A percentile compares a stretch with the other conserved stretches of the same genome.
Evolutionary conservation across 1,139 yeast species (phyloP).

Genomic region (Candida smagusa): DNA sequence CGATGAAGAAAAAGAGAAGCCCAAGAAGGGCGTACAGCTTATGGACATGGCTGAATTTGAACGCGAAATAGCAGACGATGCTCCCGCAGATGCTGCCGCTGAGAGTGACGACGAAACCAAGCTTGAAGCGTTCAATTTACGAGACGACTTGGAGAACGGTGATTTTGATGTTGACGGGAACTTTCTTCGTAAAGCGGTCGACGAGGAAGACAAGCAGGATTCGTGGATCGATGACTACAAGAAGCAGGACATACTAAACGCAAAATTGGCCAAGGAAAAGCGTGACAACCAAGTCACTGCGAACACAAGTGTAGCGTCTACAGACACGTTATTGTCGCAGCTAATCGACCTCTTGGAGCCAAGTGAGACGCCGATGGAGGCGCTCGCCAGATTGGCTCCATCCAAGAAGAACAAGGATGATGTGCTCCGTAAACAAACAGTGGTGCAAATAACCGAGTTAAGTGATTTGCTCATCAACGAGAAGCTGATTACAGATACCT

Average conservation of each 20-base stretch:
- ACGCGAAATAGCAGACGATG: constrained; percentile 8
- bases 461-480: constrained; percentile 45
- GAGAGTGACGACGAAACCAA: constrained; percentile 11
- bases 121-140: constrained; percentile 58
- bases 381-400: constrained; percentile 45
- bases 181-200: constrained; percentile 41
- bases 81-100: constrained; percentile 6
- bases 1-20: constrained; percentile 6
- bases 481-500: constrained; percentile 41
- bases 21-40: constrained; percentile 14
- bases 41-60: constrained; percentile 33
- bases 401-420: constrained; percentile 20
- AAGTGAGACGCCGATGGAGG: constrained; percentile 65
- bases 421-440: constrained; percentile 19
- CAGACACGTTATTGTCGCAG: constrained; percentile 25
- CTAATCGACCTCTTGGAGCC: constrained; percentile 49
- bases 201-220: constrained; percentile 35
- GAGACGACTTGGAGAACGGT: constrained; percentile 59
- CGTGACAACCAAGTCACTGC: constrained; percentile 17
- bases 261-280: constrained; percentile 39
- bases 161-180: constrained; percentile 62
- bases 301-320: constrained; percentile 12
- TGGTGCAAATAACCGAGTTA: constrained; percentile 46
- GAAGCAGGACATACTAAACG: constrained; percentile 45
- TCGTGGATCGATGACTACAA: constrained; percentile 47